A percentile compares a stretch with the other conserved stretches of the same genome.
phyloP scores from a whole-genome alignment of 805 yeast genomes.

The Yamadazyma philogaea region DNA sequence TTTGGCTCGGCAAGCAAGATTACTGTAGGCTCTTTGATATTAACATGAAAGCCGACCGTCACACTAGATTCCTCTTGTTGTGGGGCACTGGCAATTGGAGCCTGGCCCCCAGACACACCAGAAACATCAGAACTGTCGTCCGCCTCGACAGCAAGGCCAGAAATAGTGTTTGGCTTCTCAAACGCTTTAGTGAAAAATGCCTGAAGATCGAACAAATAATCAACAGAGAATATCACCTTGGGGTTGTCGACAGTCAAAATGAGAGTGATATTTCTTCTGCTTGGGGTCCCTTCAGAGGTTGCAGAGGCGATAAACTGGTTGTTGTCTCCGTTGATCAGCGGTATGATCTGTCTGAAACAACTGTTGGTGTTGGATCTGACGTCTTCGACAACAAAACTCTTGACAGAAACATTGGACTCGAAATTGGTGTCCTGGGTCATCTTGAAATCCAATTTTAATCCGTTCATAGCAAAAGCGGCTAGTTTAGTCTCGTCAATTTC shows the following conservation, averaged over 20 bases:
- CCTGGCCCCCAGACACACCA: not conserved
- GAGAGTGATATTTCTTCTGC: constrained; percentile 40
- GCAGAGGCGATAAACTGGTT: constrained; percentile 68
- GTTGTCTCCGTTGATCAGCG: constrained; percentile 57
- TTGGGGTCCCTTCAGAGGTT: constrained; percentile 39
- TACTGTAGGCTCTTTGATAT: constrained; percentile 72
- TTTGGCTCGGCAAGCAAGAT: constrained; percentile 80
- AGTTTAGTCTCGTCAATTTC: constrained; percentile 35
- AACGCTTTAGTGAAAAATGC: constrained; percentile 55
- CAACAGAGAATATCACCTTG: constrained; percentile 75
- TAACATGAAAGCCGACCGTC: constrained; percentile 53
- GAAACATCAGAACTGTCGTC: constrained; percentile 7
- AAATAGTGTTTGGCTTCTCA: constrained; percentile 18
- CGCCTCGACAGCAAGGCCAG: constrained; percentile 17
- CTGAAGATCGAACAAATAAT: constrained; percentile 76
- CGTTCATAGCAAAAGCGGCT: constrained; percentile 49
- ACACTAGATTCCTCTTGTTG: constrained; percentile 1
- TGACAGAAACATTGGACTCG: constrained; percentile 58
- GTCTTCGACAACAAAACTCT: constrained; percentile 77
- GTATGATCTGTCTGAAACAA: constrained; percentile 77
- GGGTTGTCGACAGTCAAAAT: constrained; percentile 78
- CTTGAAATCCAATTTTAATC: constrained; percentile 48
- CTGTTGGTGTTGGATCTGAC: constrained; percentile 59
- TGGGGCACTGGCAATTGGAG: not conserved
- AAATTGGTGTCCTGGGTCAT: constrained; percentile 55